Evolutionary conservation across 441 rosid genomes (phyloP), one percentile per base, ranked within the genome.

Genomic region (Eugenia klotzschiana): DNA sequence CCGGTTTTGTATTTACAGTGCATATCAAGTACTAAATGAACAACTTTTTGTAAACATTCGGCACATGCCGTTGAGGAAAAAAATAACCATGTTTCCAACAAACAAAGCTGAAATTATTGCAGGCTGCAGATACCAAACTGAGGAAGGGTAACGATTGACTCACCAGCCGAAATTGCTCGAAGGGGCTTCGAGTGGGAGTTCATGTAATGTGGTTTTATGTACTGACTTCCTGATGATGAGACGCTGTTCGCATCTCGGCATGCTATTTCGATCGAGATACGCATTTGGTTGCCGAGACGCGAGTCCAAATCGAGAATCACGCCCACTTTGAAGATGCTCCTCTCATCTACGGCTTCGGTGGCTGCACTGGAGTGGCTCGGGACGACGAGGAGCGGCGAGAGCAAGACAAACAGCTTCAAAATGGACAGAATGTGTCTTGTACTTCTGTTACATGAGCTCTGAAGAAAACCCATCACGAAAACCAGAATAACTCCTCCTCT

Each of bases 231-330:
- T 1, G 86, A 82, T 18, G 46, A 33, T 15, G 74, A 64, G 43
- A 5, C 16, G 8, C 25, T 55, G 79, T 89, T 90, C 86, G 83
- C 88, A 26, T 85, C 82, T 20, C 26, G 82, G 81, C 87, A 86
- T 9, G 94, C 91, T 54, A 91, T 84, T 77, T 88, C 87, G 64
- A 91, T 60, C 8, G 92, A 90, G 5, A 82, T 86, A 84, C 85
- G 86, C 83, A 84, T 84, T 81, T 90, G 91, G 80, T 82, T 88
- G 26, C 92, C 89, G 11, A 26, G 52, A 40, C 85, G 86, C 18
- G 92, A 88, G 82, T 86, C 60, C 27, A 33, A n/a, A 86, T 91
- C 87, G 81, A 90, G 81, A 84, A 92, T 89, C 80, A 89, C 92
- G 5, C 92, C 93, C 60, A 92, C 85, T 50, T 87, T 83, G 29